Conservation (phyloP, 805 yeast genomes). For the Blastobotrys parvus region DNA sequence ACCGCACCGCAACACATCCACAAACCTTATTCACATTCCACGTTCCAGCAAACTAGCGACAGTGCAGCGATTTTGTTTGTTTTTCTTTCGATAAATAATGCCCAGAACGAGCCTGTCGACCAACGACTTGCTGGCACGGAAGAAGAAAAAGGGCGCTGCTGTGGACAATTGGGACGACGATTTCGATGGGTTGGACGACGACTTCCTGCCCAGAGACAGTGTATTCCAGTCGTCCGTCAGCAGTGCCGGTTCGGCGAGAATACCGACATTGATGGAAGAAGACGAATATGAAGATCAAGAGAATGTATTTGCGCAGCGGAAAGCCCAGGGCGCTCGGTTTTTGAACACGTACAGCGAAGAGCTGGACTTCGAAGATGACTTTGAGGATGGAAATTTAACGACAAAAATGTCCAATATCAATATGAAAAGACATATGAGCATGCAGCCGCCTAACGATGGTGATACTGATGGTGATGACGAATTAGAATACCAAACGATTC, state of each 20-base stretch:
- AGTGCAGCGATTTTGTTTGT: too few species aligned
- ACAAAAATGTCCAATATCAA: neutral
- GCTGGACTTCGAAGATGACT: neutral
- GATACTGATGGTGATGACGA: neutral
- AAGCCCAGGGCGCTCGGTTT: neutral
- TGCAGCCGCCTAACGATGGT: neutral
- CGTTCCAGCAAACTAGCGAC: too few species aligned
- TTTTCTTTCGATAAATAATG: conserved; percentile 1
- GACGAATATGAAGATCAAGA: neutral
- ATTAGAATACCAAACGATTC: neutral
- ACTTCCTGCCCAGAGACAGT: conserved; percentile 4
- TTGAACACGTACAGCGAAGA: neutral
- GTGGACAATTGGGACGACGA: conserved; percentile 15
- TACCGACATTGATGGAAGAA: neutral
- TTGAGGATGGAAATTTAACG: neutral
- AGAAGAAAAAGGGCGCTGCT: conserved; percentile 1
- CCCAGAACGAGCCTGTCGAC: neutral
- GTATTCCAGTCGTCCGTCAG: conserved; percentile 11
- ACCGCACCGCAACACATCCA: too few species aligned
- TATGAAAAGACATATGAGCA: neutral
- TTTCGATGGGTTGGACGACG: conserved; percentile 6
- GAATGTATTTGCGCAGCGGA: neutral
- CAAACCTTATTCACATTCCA: too few species aligned
- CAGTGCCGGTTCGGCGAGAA: neutral
- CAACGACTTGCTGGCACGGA: neutral